Percentiles rank a stretch among this genome's conserved stretches.
Conservation (phyloP, 2,329 filamentous ascomycete genomes). For the Talaromyces sp. region DNA sequence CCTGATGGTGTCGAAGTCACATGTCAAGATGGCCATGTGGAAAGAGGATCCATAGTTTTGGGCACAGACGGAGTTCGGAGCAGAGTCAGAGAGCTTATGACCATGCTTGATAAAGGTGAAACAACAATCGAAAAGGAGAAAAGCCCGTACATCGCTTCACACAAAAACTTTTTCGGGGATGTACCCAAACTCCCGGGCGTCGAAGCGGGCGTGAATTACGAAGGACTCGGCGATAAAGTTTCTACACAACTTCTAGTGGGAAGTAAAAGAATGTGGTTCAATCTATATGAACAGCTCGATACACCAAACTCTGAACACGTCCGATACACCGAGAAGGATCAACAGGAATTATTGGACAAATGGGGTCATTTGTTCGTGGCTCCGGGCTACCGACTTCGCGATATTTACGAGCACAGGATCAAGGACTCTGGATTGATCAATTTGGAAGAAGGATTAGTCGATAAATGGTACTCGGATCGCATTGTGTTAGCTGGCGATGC, state of each 20-base stretch:
- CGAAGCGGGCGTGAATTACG: constrained; percentile 3
- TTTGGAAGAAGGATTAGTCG: constrained; percentile 12
- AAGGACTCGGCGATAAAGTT: constrained; percentile 1
- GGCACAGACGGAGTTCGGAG: constrained; percentile 45
- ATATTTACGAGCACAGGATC: neutral
- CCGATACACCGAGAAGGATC: neutral
- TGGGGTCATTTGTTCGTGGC: neutral
- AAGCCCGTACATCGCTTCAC: neutral
- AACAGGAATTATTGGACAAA: neutral
- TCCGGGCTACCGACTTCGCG: neutral
- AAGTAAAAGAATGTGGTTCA: constrained; percentile 4
- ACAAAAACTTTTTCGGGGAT: neutral
- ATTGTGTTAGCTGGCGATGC: constrained; percentile 15
- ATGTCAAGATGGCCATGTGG: constrained; percentile 33
- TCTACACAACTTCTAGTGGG: constrained; percentile 4
- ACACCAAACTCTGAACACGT: neutral
- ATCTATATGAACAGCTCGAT: constrained; percentile 4
- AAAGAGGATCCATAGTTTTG: constrained; percentile 34
- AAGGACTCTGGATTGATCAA: constrained; percentile 7
- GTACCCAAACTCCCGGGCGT: neutral
- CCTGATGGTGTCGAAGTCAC: constrained; percentile 27
- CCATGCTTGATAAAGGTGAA: neutral
- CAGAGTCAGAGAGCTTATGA: constrained; percentile 25
- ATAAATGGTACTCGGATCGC: constrained; percentile 11
- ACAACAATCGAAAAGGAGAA: constrained; percentile 12